Evolutionary conservation across 345 rosid genomes (phyloP).

Genomic region (Euclidium syriacum): DNA sequence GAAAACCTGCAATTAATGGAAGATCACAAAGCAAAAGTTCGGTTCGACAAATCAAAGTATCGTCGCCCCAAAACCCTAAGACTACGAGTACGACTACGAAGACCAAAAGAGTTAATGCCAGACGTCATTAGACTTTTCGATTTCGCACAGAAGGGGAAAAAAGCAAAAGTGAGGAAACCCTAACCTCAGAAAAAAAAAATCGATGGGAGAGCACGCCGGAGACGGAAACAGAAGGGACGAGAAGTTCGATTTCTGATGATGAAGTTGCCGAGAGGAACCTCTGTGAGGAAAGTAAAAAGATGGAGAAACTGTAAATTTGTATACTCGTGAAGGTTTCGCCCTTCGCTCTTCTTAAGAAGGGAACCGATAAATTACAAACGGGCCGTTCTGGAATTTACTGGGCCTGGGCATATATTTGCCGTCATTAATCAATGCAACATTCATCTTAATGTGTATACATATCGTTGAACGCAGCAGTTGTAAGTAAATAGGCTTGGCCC

Average conservation of each 20-base stretch:
- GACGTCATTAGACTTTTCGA: constrained; percentile 11
- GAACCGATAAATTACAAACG: not conserved
- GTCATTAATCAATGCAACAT: no score
- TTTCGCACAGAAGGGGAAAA: not conserved
- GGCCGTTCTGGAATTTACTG: not conserved
- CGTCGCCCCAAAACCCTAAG: constrained; percentile 26
- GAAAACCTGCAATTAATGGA: not conserved
- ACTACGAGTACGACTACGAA: not conserved
- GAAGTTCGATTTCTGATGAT: constrained; percentile 8
- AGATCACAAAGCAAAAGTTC: constrained; percentile 15
- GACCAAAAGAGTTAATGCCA: not conserved
- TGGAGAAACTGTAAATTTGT: constrained; percentile 9
- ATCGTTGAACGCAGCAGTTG: not conserved
- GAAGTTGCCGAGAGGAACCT: constrained; percentile 11
- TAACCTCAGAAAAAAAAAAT: constrained; percentile 17
- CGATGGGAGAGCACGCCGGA: constrained; percentile 6
- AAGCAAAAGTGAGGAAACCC: not conserved
- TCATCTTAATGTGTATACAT: no score
- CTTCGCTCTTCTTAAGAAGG: not conserved
- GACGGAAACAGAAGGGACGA: not conserved
- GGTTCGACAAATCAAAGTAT: constrained; percentile 3
- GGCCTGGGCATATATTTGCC: no score
- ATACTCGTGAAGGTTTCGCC: not conserved
- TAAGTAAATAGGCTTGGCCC: not conserved
- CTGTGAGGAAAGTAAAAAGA: constrained; percentile 3